A percentile compares a stretch with the other conserved stretches of the same genome.
Evolutionary conservation across 139 green algal genomes (phyloP).

Genomic region (Limnomonas spitsbergensis): DNA sequence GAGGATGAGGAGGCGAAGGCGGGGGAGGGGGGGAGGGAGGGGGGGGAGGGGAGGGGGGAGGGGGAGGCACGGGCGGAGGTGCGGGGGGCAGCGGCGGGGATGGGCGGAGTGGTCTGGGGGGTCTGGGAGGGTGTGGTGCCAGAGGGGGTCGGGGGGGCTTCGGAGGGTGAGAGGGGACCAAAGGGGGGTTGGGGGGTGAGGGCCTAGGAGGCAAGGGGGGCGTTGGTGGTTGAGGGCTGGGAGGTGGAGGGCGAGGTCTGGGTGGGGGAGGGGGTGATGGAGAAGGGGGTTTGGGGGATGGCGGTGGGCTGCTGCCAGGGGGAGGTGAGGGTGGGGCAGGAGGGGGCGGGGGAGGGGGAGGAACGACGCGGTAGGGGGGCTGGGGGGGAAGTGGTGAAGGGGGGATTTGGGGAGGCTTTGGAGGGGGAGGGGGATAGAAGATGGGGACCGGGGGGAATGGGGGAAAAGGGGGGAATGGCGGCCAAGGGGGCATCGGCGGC

Average conservation of each 20-base stretch:
- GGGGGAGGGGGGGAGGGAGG: slow-evolving; percentile 1
- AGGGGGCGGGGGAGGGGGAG: background rate
- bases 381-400: background rate
- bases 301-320: background rate
- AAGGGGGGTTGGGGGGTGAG: background rate
- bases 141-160: too few species aligned
- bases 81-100: background rate
- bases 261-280: background rate
- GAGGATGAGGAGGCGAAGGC: background rate
- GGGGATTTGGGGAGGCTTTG: background rate
- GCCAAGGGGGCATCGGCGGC: too few species aligned
- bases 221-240: background rate
- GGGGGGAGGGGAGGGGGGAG: background rate
- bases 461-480: too few species aligned
- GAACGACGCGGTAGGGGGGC: background rate
- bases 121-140: too few species aligned
- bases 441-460: too few species aligned
- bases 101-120: background rate
- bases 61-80: background rate
- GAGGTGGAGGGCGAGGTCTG: background rate
- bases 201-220: background rate
- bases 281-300: background rate
- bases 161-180: background rate
- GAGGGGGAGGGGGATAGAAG: too few species aligned
- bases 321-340: background rate